Percentiles rank a stretch among this genome's conserved stretches.
phyloP scores from a whole-genome alignment of 1,284 basidiomycete species.

The Xerocomus nothofagi region DNA sequence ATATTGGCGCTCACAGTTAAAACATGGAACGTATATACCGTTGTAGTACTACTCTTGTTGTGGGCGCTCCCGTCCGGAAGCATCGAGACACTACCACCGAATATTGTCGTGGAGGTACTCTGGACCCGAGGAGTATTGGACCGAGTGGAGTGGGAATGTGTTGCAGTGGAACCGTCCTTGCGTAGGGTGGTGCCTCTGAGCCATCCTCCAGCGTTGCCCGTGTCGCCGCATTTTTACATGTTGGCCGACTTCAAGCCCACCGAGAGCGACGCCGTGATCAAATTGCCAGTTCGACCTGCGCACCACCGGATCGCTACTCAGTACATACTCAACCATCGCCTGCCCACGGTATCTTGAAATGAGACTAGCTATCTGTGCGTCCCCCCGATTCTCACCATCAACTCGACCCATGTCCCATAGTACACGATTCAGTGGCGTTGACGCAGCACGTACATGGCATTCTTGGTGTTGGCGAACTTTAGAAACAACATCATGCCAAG shows the following conservation, averaged over 20 bases:
- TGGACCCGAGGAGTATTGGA: slow-evolving; percentile 69
- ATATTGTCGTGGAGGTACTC: slow-evolving; percentile 68
- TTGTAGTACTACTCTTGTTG: too few relatives aligned
- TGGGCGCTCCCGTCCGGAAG: too few relatives aligned
- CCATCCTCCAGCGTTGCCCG: slow-evolving; percentile 45
- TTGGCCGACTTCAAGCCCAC: background rate
- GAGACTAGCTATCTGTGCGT: slow-evolving; percentile 19
- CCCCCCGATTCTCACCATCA: background rate
- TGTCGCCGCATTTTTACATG: background rate
- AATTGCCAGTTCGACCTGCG: slow-evolving; percentile 19
- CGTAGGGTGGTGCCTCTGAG: slow-evolving; percentile 71
- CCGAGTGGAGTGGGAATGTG: slow-evolving; percentile 48
- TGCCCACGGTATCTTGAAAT: slow-evolving; percentile 10
- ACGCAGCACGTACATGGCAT: too few relatives aligned
- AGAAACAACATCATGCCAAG: too few relatives aligned
- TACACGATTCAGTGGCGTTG: too few relatives aligned
- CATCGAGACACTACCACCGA: slow-evolving; percentile 76
- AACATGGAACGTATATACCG: too few relatives aligned
- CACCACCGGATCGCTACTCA: too few relatives aligned
- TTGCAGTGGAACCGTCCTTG: slow-evolving; percentile 54
- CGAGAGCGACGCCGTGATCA: slow-evolving; percentile 3
- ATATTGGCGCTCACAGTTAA: too few relatives aligned
- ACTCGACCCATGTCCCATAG: too few relatives aligned
- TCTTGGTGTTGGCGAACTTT: too few relatives aligned
- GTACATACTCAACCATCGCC: too few relatives aligned